A percentile compares a stretch with the other conserved stretches of the same genome.
Conservation (phyloP, 2,329 filamentous ascomycete genomes). For the Hypocrella siamensis region DNA sequence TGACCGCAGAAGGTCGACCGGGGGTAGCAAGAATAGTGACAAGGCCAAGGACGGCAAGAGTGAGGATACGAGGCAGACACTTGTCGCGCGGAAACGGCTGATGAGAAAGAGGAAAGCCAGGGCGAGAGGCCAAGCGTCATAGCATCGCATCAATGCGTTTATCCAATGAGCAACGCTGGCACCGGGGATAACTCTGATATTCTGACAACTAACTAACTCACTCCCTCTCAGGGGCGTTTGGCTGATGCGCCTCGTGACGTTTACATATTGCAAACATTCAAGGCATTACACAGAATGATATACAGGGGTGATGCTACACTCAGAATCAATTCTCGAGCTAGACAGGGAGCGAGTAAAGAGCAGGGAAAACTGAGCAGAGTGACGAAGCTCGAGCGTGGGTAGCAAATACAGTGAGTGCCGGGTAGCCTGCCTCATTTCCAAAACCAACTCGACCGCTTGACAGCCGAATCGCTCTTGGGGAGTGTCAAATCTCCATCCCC, state of each 20-base stretch:
- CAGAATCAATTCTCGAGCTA: no score
- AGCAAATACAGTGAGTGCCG: background rate
- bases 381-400: background rate
- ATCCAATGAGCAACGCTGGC: no score
- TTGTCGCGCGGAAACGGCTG: constrained; percentile 75
- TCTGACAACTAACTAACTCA: no score
- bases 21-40: constrained; percentile 9
- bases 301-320: no score
- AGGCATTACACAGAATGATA: no score
- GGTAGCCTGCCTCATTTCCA: constrained; percentile 17
- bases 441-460: constrained; percentile 21
- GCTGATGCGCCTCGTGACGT: no score
- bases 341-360: no score
- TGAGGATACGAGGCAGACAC: constrained; percentile 43
- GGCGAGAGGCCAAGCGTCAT: constrained; percentile 12
- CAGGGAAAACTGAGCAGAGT: no score
- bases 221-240: no score
- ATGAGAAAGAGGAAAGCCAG: constrained; percentile 53
- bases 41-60: constrained; percentile 18
- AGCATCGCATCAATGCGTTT: no score
- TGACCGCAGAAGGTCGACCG: constrained; percentile 8
- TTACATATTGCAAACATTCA: no score
- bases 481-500: background rate
- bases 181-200: no score
- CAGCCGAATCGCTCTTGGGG: constrained; percentile 1